Evolutionary conservation across 176 grass and related monocot genomes (phyloP).

Genomic region (Areca catechu): DNA sequence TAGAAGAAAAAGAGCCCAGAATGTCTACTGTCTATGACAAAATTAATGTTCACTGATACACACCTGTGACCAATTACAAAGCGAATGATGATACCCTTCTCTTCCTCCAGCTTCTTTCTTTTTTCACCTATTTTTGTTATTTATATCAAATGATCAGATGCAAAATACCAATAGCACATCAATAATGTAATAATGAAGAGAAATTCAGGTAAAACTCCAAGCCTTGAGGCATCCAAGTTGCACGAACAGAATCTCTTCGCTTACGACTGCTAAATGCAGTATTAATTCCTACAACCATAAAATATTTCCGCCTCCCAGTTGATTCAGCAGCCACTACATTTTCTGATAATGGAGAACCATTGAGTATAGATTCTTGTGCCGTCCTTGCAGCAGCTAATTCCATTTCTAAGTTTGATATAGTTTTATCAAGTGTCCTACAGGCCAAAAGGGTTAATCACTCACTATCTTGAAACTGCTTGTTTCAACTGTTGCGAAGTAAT

Average conservation of each 20-base stretch:
- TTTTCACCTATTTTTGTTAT: slow-evolving; percentile 40
- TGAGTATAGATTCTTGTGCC: slow-evolving; percentile 48
- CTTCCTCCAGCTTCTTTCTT: slow-evolving; percentile 72
- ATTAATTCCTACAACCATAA: slow-evolving; percentile 89
- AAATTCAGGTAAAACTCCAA: slow-evolving; percentile 5
- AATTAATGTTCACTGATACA: not conserved
- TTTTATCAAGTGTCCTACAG: slow-evolving; percentile 66
- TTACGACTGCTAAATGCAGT: slow-evolving; percentile 92
- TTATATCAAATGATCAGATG: too few species aligned
- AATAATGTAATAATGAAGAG: not conserved
- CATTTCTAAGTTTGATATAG: slow-evolving; percentile 78
- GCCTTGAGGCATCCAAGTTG: slow-evolving; percentile 98
- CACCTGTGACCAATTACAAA: slow-evolving; percentile 93
- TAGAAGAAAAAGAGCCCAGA: too few species aligned
- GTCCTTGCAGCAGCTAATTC: slow-evolving; percentile 71
- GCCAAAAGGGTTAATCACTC: not conserved
- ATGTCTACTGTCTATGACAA: too few species aligned
- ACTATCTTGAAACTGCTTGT: not conserved
- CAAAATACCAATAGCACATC: not conserved
- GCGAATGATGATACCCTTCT: slow-evolving; percentile 79
- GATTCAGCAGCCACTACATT: slow-evolving; percentile 15
- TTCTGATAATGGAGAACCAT: slow-evolving; percentile 32
- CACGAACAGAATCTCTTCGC: slow-evolving; percentile 75
- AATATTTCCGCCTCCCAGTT: slow-evolving; percentile 36
- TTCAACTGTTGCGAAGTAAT: not conserved